phyloP scores from a whole-genome alignment of 441 rosid species.

The Metrosideros polymorpha region DNA sequence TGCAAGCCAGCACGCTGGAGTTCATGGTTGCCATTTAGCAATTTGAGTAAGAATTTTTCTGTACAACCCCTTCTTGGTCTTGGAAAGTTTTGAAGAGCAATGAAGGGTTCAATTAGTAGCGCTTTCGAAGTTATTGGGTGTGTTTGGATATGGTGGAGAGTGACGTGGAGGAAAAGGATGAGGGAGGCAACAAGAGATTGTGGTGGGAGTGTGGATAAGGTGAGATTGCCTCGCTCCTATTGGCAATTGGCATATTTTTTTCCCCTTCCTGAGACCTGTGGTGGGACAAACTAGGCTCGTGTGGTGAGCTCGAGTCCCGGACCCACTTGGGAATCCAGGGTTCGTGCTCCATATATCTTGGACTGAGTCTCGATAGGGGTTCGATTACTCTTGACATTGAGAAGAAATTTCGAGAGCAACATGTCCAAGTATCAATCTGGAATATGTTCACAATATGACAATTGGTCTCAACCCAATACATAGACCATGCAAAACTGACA shows the following conservation, averaged over 20 bases:
- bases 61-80: neutral
- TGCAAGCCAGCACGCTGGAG: conserved; percentile 79
- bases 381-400: neutral
- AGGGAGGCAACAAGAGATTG: conserved; percentile 38
- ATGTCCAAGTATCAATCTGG: neutral
- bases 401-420: neutral
- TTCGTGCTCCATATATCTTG: neutral
- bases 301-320: conserved; percentile 21
- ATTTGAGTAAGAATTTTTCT: neutral
- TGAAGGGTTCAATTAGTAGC: neutral
- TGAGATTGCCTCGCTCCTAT: conserved; percentile 73
- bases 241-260: conserved; percentile 22
- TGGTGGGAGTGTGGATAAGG: conserved; percentile 93
- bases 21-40: conserved; percentile 63
- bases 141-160: conserved; percentile 22
- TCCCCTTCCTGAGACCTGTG: neutral
- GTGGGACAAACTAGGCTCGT: neutral
- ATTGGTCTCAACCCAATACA: neutral
- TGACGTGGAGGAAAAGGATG: conserved; percentile 36
- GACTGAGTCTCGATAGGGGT: neutral
- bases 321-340: conserved; percentile 26
- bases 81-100: neutral
- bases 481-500: neutral
- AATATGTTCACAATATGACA: neutral
- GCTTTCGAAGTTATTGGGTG: neutral